phyloP scores from a whole-genome alignment of 331 rosid species.

The Quercus tomentella region DNA sequence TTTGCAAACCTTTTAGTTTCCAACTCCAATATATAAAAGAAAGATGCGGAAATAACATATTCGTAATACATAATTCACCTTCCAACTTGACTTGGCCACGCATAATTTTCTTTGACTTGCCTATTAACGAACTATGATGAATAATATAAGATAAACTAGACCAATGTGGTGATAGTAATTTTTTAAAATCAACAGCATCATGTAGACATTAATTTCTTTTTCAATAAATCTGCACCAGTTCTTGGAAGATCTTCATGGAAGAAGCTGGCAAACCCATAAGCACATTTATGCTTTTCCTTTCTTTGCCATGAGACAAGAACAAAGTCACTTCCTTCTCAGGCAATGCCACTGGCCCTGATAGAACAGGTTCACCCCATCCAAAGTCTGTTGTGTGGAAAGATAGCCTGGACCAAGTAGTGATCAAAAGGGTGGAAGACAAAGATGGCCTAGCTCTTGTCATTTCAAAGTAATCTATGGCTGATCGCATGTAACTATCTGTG shows the following conservation, averaged over 20 bases:
- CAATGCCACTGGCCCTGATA: constrained; percentile 73
- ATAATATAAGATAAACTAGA: no score
- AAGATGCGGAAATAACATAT: no score
- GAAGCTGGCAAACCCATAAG: constrained; percentile 71
- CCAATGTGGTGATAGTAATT: no score
- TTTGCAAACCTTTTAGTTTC: background rate
- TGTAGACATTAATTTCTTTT: background rate
- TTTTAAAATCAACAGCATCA: no score
- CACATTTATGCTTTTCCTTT: constrained; percentile 69
- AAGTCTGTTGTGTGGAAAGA: constrained; percentile 61
- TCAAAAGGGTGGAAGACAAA: constrained; percentile 62
- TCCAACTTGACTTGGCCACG: no score
- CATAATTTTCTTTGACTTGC: no score
- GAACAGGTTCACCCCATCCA: constrained; percentile 80
- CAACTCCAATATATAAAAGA: background rate
- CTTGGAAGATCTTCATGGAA: constrained; percentile 67
- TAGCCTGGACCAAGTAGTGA: constrained; percentile 80
- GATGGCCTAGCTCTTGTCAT: constrained; percentile 70
- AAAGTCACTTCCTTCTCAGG: constrained; percentile 79
- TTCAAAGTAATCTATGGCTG: constrained; percentile 73
- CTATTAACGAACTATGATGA: no score
- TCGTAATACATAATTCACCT: no score
- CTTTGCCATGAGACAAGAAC: constrained; percentile 59
- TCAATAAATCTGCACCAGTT: constrained; percentile 46
- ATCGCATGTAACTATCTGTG: constrained; percentile 63